phyloP scores from a whole-genome alignment of 768 basidiomycete species.

The Amanita thiersii region DNA sequence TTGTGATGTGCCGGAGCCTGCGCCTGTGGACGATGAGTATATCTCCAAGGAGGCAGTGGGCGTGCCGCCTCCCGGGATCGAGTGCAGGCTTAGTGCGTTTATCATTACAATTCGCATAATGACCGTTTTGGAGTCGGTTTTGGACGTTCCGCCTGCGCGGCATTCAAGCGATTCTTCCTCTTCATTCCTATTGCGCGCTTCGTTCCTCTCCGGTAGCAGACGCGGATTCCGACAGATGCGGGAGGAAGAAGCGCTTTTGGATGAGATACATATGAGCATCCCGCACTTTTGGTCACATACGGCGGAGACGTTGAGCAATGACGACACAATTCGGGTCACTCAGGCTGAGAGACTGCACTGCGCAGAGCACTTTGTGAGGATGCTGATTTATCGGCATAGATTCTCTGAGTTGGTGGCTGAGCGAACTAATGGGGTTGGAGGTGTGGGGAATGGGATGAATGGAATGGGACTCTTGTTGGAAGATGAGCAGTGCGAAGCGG shows the following conservation, averaged over 20 bases:
- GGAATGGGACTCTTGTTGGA: slow-evolving; percentile 29
- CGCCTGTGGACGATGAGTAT: slow-evolving; percentile 83
- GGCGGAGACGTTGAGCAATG: slow-evolving; percentile 70
- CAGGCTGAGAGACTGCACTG: slow-evolving; percentile 85
- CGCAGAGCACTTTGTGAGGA: slow-evolving; percentile 77
- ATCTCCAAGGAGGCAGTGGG: slow-evolving; percentile 68
- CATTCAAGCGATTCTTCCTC: slow-evolving; percentile 49
- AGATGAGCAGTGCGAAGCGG: slow-evolving; percentile 57
- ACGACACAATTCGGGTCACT: slow-evolving; percentile 84
- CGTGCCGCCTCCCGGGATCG: slow-evolving; percentile 60
- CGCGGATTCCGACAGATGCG: slow-evolving; percentile 54
- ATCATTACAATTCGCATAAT: slow-evolving; percentile 69
- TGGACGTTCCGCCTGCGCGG: slow-evolving; percentile 73
- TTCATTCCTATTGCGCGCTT: slow-evolving; percentile 62
- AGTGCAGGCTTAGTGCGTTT: slow-evolving; percentile 77
- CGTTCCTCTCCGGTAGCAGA: slow-evolving; percentile 53
- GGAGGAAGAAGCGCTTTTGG: slow-evolving; percentile 76
- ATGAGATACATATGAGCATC: slow-evolving; percentile 67
- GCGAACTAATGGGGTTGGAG: slow-evolving; percentile 38
- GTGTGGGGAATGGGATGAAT: neutral
- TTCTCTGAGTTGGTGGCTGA: slow-evolving; percentile 75
- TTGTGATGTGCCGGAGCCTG: slow-evolving; percentile 86
- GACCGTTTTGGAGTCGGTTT: slow-evolving; percentile 81
- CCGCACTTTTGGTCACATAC: slow-evolving; percentile 77
- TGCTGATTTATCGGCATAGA: slow-evolving; percentile 85